A percentile compares a stretch with the other conserved stretches of the same genome.
Evolutionary conservation across 192 early-diverging fungal genomes (phyloP).

Genomic region (Mortierella alpina): DNA sequence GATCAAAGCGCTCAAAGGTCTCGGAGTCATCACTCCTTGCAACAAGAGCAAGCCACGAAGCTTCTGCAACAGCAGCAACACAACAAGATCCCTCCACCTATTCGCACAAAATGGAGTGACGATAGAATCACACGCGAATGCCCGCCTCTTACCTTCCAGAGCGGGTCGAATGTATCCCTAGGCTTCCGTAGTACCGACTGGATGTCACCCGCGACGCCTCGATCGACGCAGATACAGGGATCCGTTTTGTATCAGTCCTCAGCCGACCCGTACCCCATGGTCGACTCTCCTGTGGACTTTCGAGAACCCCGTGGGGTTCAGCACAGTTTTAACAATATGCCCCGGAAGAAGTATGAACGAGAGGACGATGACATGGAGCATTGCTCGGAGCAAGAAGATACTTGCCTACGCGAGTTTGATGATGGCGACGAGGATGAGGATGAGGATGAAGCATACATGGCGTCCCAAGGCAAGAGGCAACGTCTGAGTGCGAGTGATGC

Average conservation of each 20-base stretch:
- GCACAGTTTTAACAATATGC: neutral
- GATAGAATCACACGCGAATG: neutral
- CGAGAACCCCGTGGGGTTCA: neutral
- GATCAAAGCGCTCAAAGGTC: neutral
- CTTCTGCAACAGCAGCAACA: neutral
- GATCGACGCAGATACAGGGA: slow-evolving; percentile 6
- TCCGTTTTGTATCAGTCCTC: slow-evolving; percentile 3
- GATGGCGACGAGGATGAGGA: slow-evolving; percentile 6
- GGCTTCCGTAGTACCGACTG: slow-evolving; percentile 12
- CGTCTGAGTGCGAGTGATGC: neutral
- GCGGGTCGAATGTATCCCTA: neutral
- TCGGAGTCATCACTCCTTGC: neutral
- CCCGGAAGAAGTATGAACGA: slow-evolving; percentile 1
- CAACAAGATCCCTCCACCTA: slow-evolving; percentile 15
- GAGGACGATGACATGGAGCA: slow-evolving; percentile 24
- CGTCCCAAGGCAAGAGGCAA: slow-evolving; percentile 6
- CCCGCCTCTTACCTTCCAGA: slow-evolving; percentile 19
- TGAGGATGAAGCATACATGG: neutral
- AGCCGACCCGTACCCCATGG: slow-evolving; percentile 2
- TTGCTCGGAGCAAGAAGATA: slow-evolving; percentile 31
- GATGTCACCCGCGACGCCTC: slow-evolving; percentile 38
- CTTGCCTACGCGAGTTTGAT: neutral
- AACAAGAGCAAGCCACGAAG: neutral
- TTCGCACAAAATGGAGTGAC: slow-evolving; percentile 23
- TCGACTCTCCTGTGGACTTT: slow-evolving; percentile 30